Evolutionary conservation across 2,329 filamentous ascomycete genomes (phyloP).

Genomic region (Clonostachys sp.): DNA sequence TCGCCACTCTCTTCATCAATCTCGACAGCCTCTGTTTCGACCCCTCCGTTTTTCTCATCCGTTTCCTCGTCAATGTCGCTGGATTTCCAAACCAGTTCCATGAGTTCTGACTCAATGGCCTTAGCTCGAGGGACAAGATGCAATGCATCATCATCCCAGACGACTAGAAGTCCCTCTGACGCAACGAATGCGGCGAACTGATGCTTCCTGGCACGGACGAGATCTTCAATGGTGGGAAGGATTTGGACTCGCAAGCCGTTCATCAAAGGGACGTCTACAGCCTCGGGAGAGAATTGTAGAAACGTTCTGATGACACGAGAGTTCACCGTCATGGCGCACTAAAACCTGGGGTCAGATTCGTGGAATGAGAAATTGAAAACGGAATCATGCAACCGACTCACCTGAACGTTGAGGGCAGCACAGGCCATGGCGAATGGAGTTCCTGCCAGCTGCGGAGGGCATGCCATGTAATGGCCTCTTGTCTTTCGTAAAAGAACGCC

Average conservation of each 20-base stretch:
- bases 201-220: conserved; percentile 67
- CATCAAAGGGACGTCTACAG: conserved; percentile 69
- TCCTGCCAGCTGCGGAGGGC: conserved; percentile 58
- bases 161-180: conserved; percentile 64
- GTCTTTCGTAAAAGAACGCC: conserved; percentile 68
- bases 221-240: conserved; percentile 65
- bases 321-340: conserved; percentile 79
- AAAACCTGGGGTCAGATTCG: background rate
- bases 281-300: conserved; percentile 66
- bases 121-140: conserved; percentile 66
- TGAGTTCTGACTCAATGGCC: conserved; percentile 70
- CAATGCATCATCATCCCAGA: conserved; percentile 78
- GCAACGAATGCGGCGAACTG: conserved; percentile 79
- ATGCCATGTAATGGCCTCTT: conserved; percentile 67
- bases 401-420: conserved; percentile 66
- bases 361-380: background rate
- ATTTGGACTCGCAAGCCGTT: conserved; percentile 77
- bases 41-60: conserved; percentile 42
- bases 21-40: conserved; percentile 41
- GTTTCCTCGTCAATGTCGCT: conserved; percentile 49
- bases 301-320: conserved; percentile 77
- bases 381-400: conserved; percentile 23
- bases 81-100: conserved; percentile 71
- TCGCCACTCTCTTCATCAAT: conserved; percentile 71
- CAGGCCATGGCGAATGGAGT: conserved; percentile 63